Evolutionary conservation across 129 eudicot genomes (phyloP), one percentile per base, ranked within the genome.

Genomic region (Arctium minus): DNA sequence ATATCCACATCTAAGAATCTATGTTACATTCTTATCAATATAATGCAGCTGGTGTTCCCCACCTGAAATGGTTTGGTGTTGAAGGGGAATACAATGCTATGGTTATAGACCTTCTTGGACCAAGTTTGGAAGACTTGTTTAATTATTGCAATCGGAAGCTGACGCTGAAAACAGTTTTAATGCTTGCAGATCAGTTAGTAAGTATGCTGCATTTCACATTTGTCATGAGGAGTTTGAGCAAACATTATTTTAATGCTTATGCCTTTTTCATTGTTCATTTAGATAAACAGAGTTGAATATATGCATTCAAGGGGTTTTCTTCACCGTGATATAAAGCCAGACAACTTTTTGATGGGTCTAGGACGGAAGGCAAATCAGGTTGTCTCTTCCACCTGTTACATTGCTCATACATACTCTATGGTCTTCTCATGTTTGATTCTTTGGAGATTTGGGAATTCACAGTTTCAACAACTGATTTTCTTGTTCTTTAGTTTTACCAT

Each of bases 301-400:
- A 93, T 93, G 98, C 98, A 93, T 86, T 89, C 97, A 1, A 91
- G 94, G 84, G 98, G 98, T 76, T 93, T 93, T 85, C 94, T 93
- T 82, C 98, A 93, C 83, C 98, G 98, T 65, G 98, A 93, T 70
- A 93, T 93, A 82, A 93, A 93, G 89, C 98, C 98, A 36, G 98
- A 93, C 80, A 93, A 93, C 91, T 93, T 93, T 82, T 79, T 93
- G 73, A 93, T 93, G 98, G 98, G 98, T 33, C 90, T 93, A 72
- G 98, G 98, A 73, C 94, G 97, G 56, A 93, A 93, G 87, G 98
- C 98, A 78, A 93, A 90, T 84, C 98, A 93, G 98, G 98, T 90
- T 79, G 8, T 46, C 31, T 84, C 7, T 50, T 40, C 15, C 15
- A 22, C 65, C 27, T 39, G 27, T 78, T 29, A 62, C 12, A 10